Evolutionary conservation across 768 basidiomycete genomes (phyloP).

Genomic region (Clavulina sp.): DNA sequence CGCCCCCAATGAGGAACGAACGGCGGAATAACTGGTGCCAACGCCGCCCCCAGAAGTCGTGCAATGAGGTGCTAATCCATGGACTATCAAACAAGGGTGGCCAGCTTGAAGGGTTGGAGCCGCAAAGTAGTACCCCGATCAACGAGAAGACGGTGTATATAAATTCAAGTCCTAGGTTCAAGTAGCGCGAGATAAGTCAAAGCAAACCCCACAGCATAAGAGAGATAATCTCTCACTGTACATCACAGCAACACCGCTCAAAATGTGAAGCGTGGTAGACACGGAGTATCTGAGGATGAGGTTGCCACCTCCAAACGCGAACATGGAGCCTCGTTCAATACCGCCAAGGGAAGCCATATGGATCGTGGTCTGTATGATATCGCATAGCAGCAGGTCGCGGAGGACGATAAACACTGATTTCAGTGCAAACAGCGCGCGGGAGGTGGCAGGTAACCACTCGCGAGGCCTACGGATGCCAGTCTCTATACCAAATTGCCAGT

Average conservation of each 20-base stretch:
- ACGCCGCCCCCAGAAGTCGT: conserved; percentile 8
- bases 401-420: too few species aligned
- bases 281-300: not conserved
- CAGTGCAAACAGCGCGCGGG: too few species aligned
- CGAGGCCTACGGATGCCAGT: too few species aligned
- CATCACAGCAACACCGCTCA: not conserved
- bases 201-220: too few species aligned
- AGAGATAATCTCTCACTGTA: too few species aligned
- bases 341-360: too few species aligned
- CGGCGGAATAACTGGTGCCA: conserved; percentile 11
- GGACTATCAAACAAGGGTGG: conserved; percentile 9
- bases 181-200: too few species aligned
- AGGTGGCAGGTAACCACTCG: too few species aligned
- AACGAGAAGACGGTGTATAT: conserved; percentile 4
- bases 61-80: conserved; percentile 4
- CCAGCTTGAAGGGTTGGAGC: conserved; percentile 1
- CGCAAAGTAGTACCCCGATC: conserved; percentile 1
- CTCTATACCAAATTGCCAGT: too few species aligned
- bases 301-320: not conserved
- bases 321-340: too few species aligned
- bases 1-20: conserved; percentile 7
- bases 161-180: not conserved
- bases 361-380: too few species aligned
- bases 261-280: not conserved
- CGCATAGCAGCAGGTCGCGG: too few species aligned